phyloP scores from a whole-genome alignment of 1,284 basidiomycete species.

The Fomitopsis palustris region DNA sequence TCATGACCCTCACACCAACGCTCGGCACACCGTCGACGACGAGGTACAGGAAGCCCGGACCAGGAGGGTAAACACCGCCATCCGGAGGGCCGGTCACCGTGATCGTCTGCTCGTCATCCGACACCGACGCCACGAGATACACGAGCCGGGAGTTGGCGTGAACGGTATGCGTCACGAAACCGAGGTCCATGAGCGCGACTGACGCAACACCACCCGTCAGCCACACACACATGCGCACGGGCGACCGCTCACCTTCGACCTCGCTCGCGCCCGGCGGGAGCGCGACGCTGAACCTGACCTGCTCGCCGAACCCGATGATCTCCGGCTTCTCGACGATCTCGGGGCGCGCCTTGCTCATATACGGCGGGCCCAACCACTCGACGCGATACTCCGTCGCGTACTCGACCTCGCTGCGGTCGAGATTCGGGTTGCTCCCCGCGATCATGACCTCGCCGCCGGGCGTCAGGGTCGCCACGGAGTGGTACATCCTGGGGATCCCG shows the following conservation, averaged over 20 bases:
- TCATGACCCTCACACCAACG: constrained; percentile 59
- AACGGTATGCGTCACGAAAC: constrained; percentile 74
- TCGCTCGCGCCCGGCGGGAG: constrained; percentile 28
- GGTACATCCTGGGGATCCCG: constrained; percentile 78
- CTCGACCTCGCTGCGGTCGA: constrained; percentile 64
- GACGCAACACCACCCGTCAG: background rate
- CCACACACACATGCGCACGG: no score
- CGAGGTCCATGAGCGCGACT: constrained; percentile 80
- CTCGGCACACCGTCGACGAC: constrained; percentile 71
- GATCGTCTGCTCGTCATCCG: constrained; percentile 35
- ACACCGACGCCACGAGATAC: constrained; percentile 44
- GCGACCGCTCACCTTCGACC: constrained; percentile 32
- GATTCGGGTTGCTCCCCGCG: constrained; percentile 81
- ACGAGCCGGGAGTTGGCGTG: constrained; percentile 79
- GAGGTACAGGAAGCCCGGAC: constrained; percentile 76
- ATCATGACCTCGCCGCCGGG: constrained; percentile 72
- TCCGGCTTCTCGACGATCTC: constrained; percentile 36
- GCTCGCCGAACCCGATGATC: constrained; percentile 45
- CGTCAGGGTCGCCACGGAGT: constrained; percentile 73
- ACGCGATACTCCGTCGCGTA: constrained; percentile 81
- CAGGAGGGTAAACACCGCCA: constrained; percentile 70
- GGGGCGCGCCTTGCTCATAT: constrained; percentile 59
- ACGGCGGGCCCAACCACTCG: constrained; percentile 73
- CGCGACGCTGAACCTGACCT: constrained; percentile 38
- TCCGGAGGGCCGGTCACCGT: constrained; percentile 58